Base-by-base conservation (phyloP, 2,329 filamentous ascomycete species). In the Aspergillus japonicus region DNA sequence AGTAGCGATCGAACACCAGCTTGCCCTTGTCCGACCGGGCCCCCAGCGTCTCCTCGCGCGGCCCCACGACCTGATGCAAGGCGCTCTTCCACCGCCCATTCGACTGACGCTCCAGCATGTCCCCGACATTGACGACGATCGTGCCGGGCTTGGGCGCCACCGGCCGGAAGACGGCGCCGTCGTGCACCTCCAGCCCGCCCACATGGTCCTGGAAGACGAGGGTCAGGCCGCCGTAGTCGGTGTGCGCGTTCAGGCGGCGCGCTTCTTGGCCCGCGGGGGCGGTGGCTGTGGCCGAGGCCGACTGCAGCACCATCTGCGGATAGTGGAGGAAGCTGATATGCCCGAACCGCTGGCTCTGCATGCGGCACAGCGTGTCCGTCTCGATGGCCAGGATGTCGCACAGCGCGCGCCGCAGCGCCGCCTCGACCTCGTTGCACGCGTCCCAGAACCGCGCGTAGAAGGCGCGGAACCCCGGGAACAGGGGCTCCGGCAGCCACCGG, bases 41-140 rank as follows among this genome's bases (percentile, higher is more conserved):
- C 6, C 26, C 26, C 29, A 29, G 11, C 35, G 31, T 54, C 35
- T 19, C 52, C 52, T 19, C 44, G 14, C 31, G 39, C 16, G 53
- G 53, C 11, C 29, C 42, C n/a, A 29, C n/a, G 11, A 55, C 53
- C n/a, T 47, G 35, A 39, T 55, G 53, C 53, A 55, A 55, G 5
- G 53, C 39, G 31, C 53, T 55, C 39, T 55, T 55, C 53, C 35
- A 47, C 42, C 24, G 11, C n/a, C 53, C 53, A 29, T 55, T 55
- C 7, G 39, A 47, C 39, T 47, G 53, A 19, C 26, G 16, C 19
- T 56, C 24, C 54, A 56, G 54, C 31, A 56, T 10, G 39, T 49
- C 54, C 2, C 54, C 54, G 19, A 56, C 21, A 35, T 50, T n/a
- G n/a, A 56, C 47, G 26, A 50, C 16, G 23, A 56, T 39, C 4